phyloP scores from a whole-genome alignment of 352 stramenopile genomes.

The Globisporangium middletonii region DNA sequence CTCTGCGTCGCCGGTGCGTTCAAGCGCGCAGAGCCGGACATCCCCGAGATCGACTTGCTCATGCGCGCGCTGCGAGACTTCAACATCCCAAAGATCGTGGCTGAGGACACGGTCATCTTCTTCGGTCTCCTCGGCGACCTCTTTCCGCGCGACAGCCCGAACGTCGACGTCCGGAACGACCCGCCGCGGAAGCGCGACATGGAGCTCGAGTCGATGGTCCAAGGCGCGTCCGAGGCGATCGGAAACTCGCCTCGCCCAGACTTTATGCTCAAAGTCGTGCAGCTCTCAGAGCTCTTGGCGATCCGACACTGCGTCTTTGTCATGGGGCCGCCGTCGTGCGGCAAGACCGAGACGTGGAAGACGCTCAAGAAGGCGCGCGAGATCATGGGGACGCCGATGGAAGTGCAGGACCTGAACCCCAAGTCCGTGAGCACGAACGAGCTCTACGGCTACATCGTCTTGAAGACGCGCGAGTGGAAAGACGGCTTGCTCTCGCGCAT shows the following conservation, averaged over 20 bases:
- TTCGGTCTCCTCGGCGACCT: constrained; percentile 93
- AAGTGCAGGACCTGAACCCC: constrained; percentile 93
- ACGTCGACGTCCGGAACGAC: constrained; percentile 87
- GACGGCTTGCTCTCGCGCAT: constrained; percentile 94
- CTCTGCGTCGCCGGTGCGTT: constrained; percentile 92
- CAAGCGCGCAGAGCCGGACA: constrained; percentile 92
- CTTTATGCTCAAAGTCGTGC: constrained; percentile 93
- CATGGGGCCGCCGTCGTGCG: constrained; percentile 91
- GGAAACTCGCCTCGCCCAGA: constrained; percentile 75
- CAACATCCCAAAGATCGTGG: constrained; percentile 96
- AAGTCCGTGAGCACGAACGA: constrained; percentile 96
- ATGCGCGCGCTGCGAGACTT: constrained; percentile 96
- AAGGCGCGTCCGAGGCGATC: constrained; percentile 73
- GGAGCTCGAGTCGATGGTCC: constrained; percentile 89
- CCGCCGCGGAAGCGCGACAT: constrained; percentile 90
- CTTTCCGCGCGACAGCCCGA: constrained; percentile 87
- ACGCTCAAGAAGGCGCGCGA: constrained; percentile 88
- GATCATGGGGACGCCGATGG: constrained; percentile 84
- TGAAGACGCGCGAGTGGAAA: constrained; percentile 95
- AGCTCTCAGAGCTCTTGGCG: constrained; percentile 92
- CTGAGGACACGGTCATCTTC: constrained; percentile 94
- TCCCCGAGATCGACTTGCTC: constrained; percentile 90
- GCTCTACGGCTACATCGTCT: constrained; percentile 94
- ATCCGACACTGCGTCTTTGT: constrained; percentile 97
- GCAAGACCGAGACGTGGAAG: constrained; percentile 95